Conservation (phyloP, 202 grass and related monocot species). For the Musa balbisiana region DNA sequence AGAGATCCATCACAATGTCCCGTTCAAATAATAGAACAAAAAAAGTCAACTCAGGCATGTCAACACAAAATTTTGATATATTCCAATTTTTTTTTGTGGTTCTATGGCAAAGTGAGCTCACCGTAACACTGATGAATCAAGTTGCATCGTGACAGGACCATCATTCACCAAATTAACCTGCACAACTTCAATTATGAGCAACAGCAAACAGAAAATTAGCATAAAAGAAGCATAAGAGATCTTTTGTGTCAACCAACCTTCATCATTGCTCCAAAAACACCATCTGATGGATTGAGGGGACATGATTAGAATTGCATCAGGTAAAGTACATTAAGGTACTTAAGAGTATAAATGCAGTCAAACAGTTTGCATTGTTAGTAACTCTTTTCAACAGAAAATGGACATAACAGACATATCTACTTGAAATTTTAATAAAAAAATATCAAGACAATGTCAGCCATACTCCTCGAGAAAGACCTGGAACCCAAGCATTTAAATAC, state of each 20-base stretch:
- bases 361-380: background rate
- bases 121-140: constrained; percentile 55
- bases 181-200: constrained; percentile 26
- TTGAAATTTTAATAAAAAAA: background rate
- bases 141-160: constrained; percentile 94
- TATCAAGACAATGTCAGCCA: background rate
- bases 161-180: constrained; percentile 89
- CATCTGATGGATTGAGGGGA: constrained; percentile 45
- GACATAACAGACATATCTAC: background rate
- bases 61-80: background rate
- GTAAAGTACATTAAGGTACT: background rate
- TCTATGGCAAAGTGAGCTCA: constrained; percentile 22
- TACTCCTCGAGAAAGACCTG: background rate
- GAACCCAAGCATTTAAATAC: background rate
- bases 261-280: constrained; percentile 95
- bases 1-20: background rate
- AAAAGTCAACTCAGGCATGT: constrained; percentile 9
- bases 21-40: constrained; percentile 6
- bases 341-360: background rate
- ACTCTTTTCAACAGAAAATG: background rate
- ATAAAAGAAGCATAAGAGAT: constrained; percentile 11
- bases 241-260: constrained; percentile 48
- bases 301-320: background rate
- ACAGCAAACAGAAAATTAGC: background rate
- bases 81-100: background rate